Base-by-base conservation (phyloP, 148 eudicot genomes). In the Fagopyrum homotropicum region DNA sequence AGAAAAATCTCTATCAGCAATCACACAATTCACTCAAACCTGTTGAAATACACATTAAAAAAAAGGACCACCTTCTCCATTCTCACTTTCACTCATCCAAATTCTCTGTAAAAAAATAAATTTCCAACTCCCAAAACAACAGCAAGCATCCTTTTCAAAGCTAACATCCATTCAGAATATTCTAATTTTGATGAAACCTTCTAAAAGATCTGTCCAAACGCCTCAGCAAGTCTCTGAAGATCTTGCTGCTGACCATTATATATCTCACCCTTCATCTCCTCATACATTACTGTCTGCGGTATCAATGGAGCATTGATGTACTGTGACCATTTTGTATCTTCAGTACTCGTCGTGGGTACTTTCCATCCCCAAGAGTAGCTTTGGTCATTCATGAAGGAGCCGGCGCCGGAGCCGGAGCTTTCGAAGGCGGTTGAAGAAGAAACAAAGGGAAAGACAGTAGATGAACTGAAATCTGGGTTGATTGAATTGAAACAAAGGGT, bases 191-290 rank as follows among this genome's bases (percentile, higher is more conserved):
- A 60, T 60, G 66, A 60, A 60, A 60, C 22, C 66, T 22, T 22
- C 40, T 49, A 93, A 83, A 91, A 83, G 84, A 86, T 89, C 55
- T 93, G 91, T 19, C 98, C 98, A 75, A 85, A 90, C 52, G 88
- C 79, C 56, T 90, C 87, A 74, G 96, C 79, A 71, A 93, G 82
- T 77, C 88, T 85, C 75, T 88, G 93, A 14, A 87, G 86, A 83
- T 90, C 86, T 85, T 85, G 49, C 19, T 59, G 77, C 51, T 81
- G 88, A 17, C 17, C 4, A 14, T 66, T 40, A 56, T 82, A 72
- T 5, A 80, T 64, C 81, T 87, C 93, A 7, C 82, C 79, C 80
- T 89, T 89, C 60, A 82, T 82, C 77, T 86, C 93, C 46, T 80
- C 81, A 77, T 82, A 83, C 71, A 66, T 66, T n/a, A 72, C 7